These are phyloP conservation scores for Syzygium grande DNA, from an alignment of 345 rosid species.

Conservation along the genomic window DNA sequence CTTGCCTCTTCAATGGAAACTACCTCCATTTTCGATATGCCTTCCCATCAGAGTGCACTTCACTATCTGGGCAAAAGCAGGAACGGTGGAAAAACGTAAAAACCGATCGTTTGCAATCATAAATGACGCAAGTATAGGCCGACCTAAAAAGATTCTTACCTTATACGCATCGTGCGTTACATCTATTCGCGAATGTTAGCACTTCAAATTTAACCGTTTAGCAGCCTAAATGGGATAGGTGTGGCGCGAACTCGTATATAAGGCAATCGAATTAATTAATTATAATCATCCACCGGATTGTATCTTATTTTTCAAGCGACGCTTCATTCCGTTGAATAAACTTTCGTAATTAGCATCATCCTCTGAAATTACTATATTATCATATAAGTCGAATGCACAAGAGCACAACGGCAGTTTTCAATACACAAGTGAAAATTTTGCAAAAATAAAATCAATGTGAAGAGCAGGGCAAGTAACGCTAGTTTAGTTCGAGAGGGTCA, in stretches of 20 bases:
- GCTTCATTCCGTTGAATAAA: background rate
- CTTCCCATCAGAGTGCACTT: background rate
- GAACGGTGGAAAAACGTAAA: background rate
- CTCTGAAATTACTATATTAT: background rate
- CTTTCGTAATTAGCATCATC: background rate
- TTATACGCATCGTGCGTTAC: fast-evolving
- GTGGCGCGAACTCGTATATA: background rate
- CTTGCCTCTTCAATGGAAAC: background rate
- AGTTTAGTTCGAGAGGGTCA: background rate
- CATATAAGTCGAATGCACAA: background rate
- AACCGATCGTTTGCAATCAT: background rate
- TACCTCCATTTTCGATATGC: background rate
- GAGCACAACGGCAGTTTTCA: no score
- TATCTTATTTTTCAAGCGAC: background rate
- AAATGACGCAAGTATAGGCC: background rate
- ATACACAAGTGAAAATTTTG: background rate
- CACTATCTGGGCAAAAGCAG: background rate
- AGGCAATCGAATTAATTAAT: background rate
- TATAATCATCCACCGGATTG: fast-evolving
- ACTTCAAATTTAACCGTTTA: background rate
- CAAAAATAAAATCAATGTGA: background rate
- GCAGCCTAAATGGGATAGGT: fast-evolving
- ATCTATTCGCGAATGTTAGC: fast-evolving
- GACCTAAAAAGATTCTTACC: background rate
- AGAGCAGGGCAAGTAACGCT: background rate